phyloP scores from a whole-genome alignment of 2,329 filamentous ascomycete genomes.

The Diaporthe ampelina region DNA sequence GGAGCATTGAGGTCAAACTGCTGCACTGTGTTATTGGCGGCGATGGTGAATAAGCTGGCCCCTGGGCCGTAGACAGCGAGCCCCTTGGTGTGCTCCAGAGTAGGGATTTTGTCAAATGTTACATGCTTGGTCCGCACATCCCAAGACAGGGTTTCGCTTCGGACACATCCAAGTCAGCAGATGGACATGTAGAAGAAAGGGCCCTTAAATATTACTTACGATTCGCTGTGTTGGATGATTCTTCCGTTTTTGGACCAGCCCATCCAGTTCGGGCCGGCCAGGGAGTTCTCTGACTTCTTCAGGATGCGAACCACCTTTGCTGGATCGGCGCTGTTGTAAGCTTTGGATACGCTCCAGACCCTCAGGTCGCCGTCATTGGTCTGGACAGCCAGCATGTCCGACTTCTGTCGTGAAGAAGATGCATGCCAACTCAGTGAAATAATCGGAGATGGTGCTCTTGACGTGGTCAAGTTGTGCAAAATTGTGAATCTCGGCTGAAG shows the following conservation, averaged over 20 bases:
- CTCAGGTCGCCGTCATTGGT: constrained; percentile 91
- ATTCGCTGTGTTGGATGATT: constrained; percentile 91
- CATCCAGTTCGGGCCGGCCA: constrained; percentile 91
- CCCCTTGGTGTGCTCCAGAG: constrained; percentile 83
- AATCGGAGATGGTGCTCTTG: constrained; percentile 86
- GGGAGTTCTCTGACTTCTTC: constrained; percentile 81
- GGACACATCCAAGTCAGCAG: constrained; percentile 42
- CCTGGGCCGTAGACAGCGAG: constrained; percentile 91
- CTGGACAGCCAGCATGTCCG: constrained; percentile 96
- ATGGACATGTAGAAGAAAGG: constrained; percentile 45
- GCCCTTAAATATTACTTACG: constrained; percentile 69
- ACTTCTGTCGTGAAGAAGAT: constrained; percentile 94
- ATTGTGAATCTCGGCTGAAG: constrained; percentile 95
- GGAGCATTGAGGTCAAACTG: constrained; percentile 94
- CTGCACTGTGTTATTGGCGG: constrained; percentile 89
- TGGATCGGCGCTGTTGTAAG: constrained; percentile 76
- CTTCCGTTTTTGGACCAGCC: constrained; percentile 98
- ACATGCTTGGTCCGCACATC: constrained; percentile 99
- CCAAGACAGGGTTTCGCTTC: constrained; percentile 91
- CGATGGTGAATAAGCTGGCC: constrained; percentile 92
- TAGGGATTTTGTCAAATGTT: constrained; percentile 89
- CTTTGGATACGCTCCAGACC: constrained; percentile 97
- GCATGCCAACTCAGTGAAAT: constrained; percentile 94
- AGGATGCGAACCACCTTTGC: constrained; percentile 92
- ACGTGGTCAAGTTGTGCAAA: constrained; percentile 90